Evolutionary conservation across 192 early-diverging fungal species (phyloP), one percentile per base, ranked within the genome.

Genomic region (Linnemannia exigua): DNA sequence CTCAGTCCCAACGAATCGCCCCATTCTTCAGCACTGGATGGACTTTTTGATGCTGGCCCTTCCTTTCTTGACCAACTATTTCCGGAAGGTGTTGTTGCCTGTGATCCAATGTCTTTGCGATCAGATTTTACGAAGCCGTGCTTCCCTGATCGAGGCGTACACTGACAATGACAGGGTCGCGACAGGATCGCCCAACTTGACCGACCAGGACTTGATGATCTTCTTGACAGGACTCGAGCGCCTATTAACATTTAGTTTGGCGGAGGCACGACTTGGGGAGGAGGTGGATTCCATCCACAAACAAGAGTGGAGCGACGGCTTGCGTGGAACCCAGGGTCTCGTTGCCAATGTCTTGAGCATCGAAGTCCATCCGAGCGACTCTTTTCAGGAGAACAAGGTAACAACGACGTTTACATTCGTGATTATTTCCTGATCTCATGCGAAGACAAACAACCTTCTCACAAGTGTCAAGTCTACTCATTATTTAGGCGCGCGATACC

Each of bases 1-100:
- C 28, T 89, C 90, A 0, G 80, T 88, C 19, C 68, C 82, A 22
- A 87, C 87, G 0, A 96, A 96, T 76, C 91, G 94, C n/a, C 90
- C 92, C 9, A 87, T 95, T 33, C 76, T 96, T 19, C 93, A 94
- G 36, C 88, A 94, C 67, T 96, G 95, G 95, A 92, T 95, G 83
- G 94, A 96, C 79, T 95, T 95, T 75, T 84, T 95, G 77, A 78
- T 93, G 48, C 77, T 90, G 3, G 90, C 92, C 11, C 87, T 96
- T 17, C 92, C 92, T 1, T 91, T 90, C 47, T 71, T 95, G 17
- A 89, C 92, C 67, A 81, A 87, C 33, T 93, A 88, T 37, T 96
- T 96, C 79, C 82, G 91, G 9, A 79, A 85, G n/a, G 87, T 94
- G 15, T 72, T 96, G 1, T 66, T 93, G 28, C 95, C 95, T 0